A percentile compares a stretch with the other conserved stretches of the same genome.
Conservation (phyloP, 345 rosid genomes). For the Linum trigynum region DNA sequence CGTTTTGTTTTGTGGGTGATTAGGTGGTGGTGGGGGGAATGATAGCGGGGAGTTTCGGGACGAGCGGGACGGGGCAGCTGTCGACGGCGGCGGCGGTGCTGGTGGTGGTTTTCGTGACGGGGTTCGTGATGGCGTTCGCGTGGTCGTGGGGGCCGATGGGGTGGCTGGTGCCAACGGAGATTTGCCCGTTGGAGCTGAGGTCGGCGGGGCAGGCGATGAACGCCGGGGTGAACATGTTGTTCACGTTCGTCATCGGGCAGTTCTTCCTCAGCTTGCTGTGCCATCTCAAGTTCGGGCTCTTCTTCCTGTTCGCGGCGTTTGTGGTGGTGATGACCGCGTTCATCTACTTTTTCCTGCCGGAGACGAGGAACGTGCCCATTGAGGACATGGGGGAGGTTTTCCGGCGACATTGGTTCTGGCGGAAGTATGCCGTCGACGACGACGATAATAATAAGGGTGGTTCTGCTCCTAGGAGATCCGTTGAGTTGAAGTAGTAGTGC, state of each 20-base stretch:
- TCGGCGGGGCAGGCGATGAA: conserved; percentile 8
- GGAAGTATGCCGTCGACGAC: background rate
- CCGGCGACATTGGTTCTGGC: conserved; percentile 3
- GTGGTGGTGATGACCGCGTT: conserved; percentile 1
- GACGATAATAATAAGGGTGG: background rate
- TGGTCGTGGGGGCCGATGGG: conserved; percentile 9
- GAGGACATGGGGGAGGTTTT: conserved; percentile 1
- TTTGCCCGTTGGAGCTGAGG: conserved; percentile 2
- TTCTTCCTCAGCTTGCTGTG: conserved; percentile 6
- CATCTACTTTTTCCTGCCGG: conserved; percentile 4
- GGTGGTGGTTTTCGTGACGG: background rate
- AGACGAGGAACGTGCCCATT: conserved; percentile 4
- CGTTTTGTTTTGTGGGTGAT: background rate
- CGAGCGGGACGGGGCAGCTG: background rate
- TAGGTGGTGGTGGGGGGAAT: background rate
- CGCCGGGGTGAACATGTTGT: conserved; percentile 3
- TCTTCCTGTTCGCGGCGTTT: conserved; percentile 5
- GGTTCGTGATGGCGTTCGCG: conserved; percentile 1
- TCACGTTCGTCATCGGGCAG: conserved; percentile 8
- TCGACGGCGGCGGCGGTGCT: background rate
- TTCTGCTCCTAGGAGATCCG: background rate
- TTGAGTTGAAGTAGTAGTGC: background rate
- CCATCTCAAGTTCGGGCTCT: conserved; percentile 1
- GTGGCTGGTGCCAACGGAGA: conserved; percentile 2
- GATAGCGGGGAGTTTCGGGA: background rate